Base-by-base conservation (phyloP, 2,329 filamentous ascomycete genomes). In the Claviceps sp. region DNA sequence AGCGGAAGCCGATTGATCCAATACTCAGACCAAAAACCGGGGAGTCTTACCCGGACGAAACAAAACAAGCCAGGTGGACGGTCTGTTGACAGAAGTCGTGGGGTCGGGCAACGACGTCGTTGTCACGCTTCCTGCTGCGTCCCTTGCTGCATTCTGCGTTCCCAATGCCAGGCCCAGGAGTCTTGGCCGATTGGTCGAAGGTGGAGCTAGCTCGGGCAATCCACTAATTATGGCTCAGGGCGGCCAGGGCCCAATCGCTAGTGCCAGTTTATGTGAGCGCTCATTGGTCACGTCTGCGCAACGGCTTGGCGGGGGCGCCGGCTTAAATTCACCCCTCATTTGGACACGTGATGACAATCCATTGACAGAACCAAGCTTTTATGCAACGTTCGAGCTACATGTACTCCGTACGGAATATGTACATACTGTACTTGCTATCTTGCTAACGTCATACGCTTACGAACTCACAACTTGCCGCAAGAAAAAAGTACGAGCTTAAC, bases 1-100 rank as follows among this genome's bases (percentile, higher is more conserved):
- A 11, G 26, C 17, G 46, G 30, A 17, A 34, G 41, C 41, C 26
- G 26, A 30, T 43, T 22, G 19, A 16, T n/a, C 44, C 40, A 52
- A 52, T 42, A 42, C 38, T 38, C 39, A 49, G 17, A 16, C 47
- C 39, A 14, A 34, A 30, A 34, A 10, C 22, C 16, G 13, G 26
- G 30, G 3, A 7, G 7, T 40, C 19, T 26, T 19, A n/a, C 45
- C 17, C 47, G 47, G 43, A 50, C 47, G 48, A 52, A 52, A 52
- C 51, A 52, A 49, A 49, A 43, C 47, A 30, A 38, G 45, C 41
- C 26, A 49, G 6, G 19, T 45, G 47, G 47, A 39, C 48, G 54
- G 49, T 30, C 47, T 51, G 48, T 51, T 51, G 39, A 41, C 22
- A 22, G 48, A 17, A 30, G 17, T 45, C 26, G 49, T 42, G 46